These are phyloP conservation scores for Paramecium primaurelia DNA, from an alignment of 73 alveolate species.

Conservation along the genomic window DNA sequence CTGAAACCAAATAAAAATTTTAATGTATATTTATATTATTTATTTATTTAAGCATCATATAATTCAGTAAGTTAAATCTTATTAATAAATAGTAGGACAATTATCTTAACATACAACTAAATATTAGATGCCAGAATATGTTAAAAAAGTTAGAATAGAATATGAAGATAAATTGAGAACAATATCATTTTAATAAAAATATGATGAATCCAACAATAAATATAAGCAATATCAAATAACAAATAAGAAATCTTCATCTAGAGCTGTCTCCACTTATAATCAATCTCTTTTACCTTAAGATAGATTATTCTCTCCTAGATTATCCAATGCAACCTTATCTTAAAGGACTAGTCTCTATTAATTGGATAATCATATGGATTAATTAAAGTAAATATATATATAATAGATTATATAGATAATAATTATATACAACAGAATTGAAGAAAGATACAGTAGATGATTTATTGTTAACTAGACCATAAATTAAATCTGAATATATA, in stretches of 20 bases:
- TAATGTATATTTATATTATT: neutral
- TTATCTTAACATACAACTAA: neutral
- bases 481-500: conserved; percentile 6
- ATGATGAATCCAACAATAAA: neutral
- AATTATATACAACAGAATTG: neutral
- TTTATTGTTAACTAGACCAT: neutral
- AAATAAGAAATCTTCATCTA: neutral
- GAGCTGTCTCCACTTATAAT: conserved; percentile 11
- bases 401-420: neutral
- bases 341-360: neutral
- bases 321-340: neutral
- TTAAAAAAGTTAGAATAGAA: conserved; percentile 17
- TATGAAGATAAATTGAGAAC: conserved; percentile 5
- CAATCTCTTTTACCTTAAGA: neutral
- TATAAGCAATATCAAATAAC: neutral
- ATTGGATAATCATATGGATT: neutral
- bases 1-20: neutral
- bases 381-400: neutral
- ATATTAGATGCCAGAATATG: conserved; percentile 48
- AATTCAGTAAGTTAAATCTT: neutral
- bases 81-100: neutral
- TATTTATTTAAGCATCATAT: neutral
- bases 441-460: neutral
- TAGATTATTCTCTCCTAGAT: conserved; percentile 22
- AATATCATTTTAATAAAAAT: neutral